These are phyloP conservation scores for Penicillium corylophilum DNA, from an alignment of 2,329 filamentous ascomycete genomes.

Conservation along the genomic window DNA sequence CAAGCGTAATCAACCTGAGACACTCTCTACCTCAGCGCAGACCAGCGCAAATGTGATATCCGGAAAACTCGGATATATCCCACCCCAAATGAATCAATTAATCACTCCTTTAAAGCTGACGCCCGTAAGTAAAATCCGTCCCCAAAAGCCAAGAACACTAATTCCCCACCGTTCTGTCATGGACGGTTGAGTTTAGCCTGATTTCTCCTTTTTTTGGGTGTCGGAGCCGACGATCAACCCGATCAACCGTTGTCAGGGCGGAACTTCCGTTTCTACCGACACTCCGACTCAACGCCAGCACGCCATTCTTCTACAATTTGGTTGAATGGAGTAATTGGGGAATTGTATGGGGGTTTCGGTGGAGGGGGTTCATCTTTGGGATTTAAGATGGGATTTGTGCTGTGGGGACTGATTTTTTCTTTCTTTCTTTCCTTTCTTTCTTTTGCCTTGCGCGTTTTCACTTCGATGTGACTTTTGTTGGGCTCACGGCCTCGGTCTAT, in stretches of 20 bases:
- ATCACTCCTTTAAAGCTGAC: no score
- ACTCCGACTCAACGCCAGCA: constrained; percentile 10
- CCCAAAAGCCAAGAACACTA: background rate
- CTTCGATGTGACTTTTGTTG: constrained; percentile 1
- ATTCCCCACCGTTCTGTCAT: background rate
- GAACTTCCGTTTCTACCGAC: constrained; percentile 24
- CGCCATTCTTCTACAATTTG: background rate
- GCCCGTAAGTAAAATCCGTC: background rate
- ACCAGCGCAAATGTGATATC: no score
- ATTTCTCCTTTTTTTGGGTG: background rate
- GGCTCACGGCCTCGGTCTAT: no score
- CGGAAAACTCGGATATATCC: no score
- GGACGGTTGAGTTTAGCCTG: background rate
- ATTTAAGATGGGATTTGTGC: background rate
- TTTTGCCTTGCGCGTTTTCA: constrained; percentile 1
- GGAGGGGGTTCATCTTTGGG: background rate
- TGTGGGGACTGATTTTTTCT: background rate
- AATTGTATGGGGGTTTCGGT: background rate
- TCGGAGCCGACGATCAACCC: constrained; percentile 16
- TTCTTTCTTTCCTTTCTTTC: constrained; percentile 1
- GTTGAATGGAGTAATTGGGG: constrained; percentile 9
- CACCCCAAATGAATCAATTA: no score
- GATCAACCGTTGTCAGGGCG: constrained; percentile 6
- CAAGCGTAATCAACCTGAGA: background rate
- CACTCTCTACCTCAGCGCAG: background rate